A percentile compares a stretch with the other conserved stretches of the same genome.
phyloP scores from a whole-genome alignment of 1,284 basidiomycete genomes.

The Lignosus rhinocerotis region DNA sequence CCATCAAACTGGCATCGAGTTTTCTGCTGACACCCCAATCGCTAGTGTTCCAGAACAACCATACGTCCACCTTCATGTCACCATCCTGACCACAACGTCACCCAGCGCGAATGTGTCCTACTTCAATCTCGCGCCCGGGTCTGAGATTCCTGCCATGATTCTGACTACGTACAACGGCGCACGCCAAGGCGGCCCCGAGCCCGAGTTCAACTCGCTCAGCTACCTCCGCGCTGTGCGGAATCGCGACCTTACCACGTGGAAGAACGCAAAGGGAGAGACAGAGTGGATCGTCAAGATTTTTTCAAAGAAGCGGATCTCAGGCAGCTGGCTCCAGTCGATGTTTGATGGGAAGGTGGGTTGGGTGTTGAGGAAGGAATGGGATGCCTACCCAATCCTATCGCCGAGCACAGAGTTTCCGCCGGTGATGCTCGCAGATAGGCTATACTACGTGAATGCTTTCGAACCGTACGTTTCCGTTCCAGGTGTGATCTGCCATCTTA shows the following conservation, averaged over 20 bases:
- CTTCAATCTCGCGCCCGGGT: slow-evolving; percentile 58
- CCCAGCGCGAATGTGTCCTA: slow-evolving; percentile 65
- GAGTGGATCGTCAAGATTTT: slow-evolving; percentile 88
- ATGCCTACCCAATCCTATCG: slow-evolving; percentile 72
- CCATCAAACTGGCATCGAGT: slow-evolving; percentile 57
- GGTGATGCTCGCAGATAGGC: slow-evolving; percentile 68
- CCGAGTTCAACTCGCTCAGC: slow-evolving; percentile 88
- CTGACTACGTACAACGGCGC: slow-evolving; percentile 71
- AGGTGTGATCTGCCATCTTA: background rate
- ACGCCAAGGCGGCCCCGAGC: slow-evolving; percentile 49
- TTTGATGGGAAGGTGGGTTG: slow-evolving; percentile 77
- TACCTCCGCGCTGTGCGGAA: slow-evolving; percentile 68
- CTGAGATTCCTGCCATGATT: slow-evolving; percentile 63
- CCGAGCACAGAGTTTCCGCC: slow-evolving; percentile 74
- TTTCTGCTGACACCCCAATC: slow-evolving; percentile 47
- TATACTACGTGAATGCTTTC: slow-evolving; percentile 90
- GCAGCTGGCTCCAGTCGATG: slow-evolving; percentile 68
- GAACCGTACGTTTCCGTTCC: slow-evolving; percentile 51
- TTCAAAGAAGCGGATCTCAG: slow-evolving; percentile 62
- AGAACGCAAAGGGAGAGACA: slow-evolving; percentile 18
- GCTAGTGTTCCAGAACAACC: slow-evolving; percentile 61
- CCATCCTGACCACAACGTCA: slow-evolving; percentile 80
- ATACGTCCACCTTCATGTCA: slow-evolving; percentile 88
- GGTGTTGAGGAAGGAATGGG: slow-evolving; percentile 84
- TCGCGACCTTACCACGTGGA: slow-evolving; percentile 29